These are phyloP conservation scores for Fusarium marasasianum DNA, from an alignment of 2,329 filamentous ascomycete genomes.

Conservation along the genomic window DNA sequence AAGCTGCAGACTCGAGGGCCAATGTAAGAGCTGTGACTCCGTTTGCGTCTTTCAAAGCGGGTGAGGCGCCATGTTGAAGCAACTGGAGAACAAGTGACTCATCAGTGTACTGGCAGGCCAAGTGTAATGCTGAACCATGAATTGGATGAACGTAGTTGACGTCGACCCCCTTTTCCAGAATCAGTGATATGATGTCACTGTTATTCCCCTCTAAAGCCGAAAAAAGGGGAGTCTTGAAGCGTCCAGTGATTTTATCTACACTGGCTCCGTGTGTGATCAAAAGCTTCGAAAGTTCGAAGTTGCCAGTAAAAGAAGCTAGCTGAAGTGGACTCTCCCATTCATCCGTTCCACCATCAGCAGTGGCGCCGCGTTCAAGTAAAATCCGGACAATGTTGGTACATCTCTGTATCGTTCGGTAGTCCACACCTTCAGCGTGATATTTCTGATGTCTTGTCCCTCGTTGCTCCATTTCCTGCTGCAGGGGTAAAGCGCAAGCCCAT, in stretches of 20 bases:
- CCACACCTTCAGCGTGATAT: background rate
- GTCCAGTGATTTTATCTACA: background rate
- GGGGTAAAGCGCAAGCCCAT: background rate
- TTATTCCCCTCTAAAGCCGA: background rate
- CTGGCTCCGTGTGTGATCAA: background rate
- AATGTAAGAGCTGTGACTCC: background rate
- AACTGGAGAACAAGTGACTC: background rate
- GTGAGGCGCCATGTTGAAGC: background rate
- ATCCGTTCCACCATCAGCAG: background rate
- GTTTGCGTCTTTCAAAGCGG: background rate
- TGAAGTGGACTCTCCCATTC: background rate
- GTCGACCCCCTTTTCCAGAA: background rate
- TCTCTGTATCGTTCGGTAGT: background rate
- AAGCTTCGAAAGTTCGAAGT: background rate
- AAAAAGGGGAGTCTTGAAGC: background rate
- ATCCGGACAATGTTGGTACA: background rate
- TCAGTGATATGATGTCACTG: background rate
- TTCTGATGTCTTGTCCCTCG: background rate
- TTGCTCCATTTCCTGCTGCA: background rate
- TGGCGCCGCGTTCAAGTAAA: background rate
- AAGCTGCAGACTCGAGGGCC: background rate
- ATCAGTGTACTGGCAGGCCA: background rate
- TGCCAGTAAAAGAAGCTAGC: conserved; percentile 9
- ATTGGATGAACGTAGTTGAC: background rate
- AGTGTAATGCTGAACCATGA: background rate